Evolutionary conservation across 2,329 filamentous ascomycete species (phyloP), one percentile per base, ranked within the genome.

Genomic region (Scedosporium boydii): DNA sequence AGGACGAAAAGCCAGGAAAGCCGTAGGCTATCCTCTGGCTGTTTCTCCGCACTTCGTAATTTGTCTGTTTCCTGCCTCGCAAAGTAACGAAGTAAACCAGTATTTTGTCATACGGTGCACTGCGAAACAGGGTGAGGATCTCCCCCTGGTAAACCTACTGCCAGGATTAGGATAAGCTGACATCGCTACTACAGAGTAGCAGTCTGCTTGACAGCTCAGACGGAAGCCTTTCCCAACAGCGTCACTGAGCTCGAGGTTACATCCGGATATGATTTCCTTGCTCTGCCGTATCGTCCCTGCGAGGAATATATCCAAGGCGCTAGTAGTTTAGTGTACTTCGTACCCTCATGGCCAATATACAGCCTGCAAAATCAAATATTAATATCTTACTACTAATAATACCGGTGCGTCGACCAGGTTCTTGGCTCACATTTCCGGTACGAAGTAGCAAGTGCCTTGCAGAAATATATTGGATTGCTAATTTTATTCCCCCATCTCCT

Each of bases 381-480:
- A 16, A 10, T 38, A 7, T 58, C 5, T 16, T 26, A 14, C 27
- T 29, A n/a, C 48, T 23, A 10, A 21, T 23, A 14, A 27, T 23
- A 7, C 21, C 1, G 3, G 6, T 10, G 4, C 21, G 51, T 55
- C 23, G 46, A 58, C 60, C 60, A 44, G 51, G 53, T 62, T 58
- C 59, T 44, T 23, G n/a, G 27, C 7, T 21, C 27, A 3, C 27
- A 14, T 44, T 26, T 10, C 27, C 26, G 10, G 23, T 21, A 14
- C 3, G 23, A 48, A 53, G 18, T 18, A 23, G 51, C 51, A 55
- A 41, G 46, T 58, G 38, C 60, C 51, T 58, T 62, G 60, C 51
- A 62, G 60, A 29, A 58, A 62, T 58, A 62, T 58, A 58, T 58
- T 62, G 60, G 60, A 62, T 46, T 16, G 53, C 38, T 18, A 59